Conservation (phyloP, 805 yeast species). For the Wickerhamomyces alni region DNA sequence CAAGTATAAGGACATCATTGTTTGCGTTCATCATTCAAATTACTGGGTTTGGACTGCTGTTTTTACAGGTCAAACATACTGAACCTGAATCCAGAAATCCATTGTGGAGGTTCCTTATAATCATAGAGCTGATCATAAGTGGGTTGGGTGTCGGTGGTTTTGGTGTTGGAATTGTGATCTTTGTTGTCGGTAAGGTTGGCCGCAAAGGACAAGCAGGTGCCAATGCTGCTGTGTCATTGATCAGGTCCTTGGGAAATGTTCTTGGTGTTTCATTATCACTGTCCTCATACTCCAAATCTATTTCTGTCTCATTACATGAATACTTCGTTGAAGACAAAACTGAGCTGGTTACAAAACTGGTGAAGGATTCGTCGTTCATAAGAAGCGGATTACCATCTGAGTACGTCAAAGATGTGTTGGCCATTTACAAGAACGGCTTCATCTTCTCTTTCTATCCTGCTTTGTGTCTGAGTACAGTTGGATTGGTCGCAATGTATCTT, state of each 20-base stretch:
- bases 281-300: slow-evolving; percentile 26
- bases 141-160: slow-evolving; percentile 38
- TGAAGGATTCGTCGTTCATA: slow-evolving; percentile 14
- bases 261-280: slow-evolving; percentile 36
- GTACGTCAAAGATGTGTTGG: slow-evolving; percentile 8
- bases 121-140: slow-evolving; percentile 24
- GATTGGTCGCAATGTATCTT: slow-evolving; percentile 10
- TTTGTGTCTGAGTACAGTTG: slow-evolving; percentile 6
- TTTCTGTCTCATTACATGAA: slow-evolving; percentile 22
- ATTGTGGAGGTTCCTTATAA: slow-evolving; percentile 17
- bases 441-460: slow-evolving; percentile 14
- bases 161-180: slow-evolving; percentile 31
- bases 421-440: slow-evolving; percentile 12
- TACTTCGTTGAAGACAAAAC: slow-evolving; percentile 17
- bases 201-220: slow-evolving; percentile 36
- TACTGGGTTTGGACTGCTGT: slow-evolving; percentile 14
- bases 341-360: slow-evolving; percentile 6
- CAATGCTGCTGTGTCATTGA: slow-evolving; percentile 38
- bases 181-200: slow-evolving; percentile 38
- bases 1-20: slow-evolving; percentile 13
- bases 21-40: slow-evolving; percentile 12
- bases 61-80: slow-evolving; percentile 4
- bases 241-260: slow-evolving; percentile 38
- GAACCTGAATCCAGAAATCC: slow-evolving; percentile 8
- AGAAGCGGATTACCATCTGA: slow-evolving; percentile 10